These are phyloP conservation scores for Leccinum boreale DNA, from an alignment of 768 basidiomycete species.

Conservation along the genomic window DNA sequence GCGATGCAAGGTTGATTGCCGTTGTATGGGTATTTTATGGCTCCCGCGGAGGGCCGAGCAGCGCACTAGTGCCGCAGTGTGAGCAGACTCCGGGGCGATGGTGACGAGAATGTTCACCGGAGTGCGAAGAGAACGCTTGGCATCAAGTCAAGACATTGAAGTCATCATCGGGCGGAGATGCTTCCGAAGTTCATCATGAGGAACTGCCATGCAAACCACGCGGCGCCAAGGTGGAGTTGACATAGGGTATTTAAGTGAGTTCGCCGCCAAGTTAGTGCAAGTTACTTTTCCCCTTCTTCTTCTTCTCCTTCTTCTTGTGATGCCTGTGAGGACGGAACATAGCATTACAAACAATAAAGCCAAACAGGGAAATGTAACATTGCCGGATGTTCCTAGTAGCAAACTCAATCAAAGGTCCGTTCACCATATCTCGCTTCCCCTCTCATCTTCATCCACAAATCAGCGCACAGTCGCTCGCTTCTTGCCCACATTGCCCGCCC, in stretches of 20 bases:
- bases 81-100: background rate
- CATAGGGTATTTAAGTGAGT: background rate
- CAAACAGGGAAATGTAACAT: conserved; percentile 21
- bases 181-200: background rate
- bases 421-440: background rate
- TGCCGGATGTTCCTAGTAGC: conserved; percentile 15
- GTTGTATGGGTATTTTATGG: background rate
- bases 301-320: background rate
- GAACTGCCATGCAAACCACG: conserved; percentile 1
- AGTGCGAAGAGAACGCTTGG: background rate
- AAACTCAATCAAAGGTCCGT: conserved; percentile 18
- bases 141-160: background rate
- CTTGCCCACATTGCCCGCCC: background rate
- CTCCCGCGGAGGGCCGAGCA: background rate
- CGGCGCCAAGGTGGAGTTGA: conserved; percentile 22
- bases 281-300: background rate
- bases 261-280: background rate
- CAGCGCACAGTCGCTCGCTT: background rate
- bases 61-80: conserved; percentile 15
- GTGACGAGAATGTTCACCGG: background rate
- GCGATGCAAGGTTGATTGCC: background rate
- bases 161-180: background rate
- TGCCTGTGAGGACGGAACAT: conserved; percentile 2
- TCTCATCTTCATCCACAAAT: background rate
- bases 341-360: conserved; percentile 20